These are phyloP conservation scores for Amanita subjunquillea DNA, from an alignment of 768 basidiomycete genomes.

Conservation along the genomic window DNA sequence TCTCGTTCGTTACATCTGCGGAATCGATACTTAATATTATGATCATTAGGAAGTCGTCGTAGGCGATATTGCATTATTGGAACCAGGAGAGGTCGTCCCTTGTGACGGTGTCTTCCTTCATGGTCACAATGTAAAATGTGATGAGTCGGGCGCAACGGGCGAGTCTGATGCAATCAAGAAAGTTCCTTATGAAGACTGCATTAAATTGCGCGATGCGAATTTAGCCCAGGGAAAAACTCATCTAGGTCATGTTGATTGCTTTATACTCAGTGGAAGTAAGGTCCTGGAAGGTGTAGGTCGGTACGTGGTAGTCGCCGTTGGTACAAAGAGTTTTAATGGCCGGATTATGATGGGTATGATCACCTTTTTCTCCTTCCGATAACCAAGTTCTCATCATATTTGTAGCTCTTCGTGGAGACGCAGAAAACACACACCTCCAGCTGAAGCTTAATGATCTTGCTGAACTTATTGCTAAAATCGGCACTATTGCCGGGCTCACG, in stretches of 20 bases:
- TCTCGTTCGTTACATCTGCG: background rate
- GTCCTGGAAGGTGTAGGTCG: constrained; percentile 90
- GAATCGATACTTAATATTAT: constrained; percentile 10
- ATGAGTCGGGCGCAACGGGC: constrained; percentile 94
- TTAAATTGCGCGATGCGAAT: constrained; percentile 35
- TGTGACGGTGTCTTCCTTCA: constrained; percentile 92
- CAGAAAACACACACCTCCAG: constrained; percentile 89
- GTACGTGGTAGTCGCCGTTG: constrained; percentile 90
- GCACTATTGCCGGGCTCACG: constrained; percentile 68
- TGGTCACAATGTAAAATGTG: constrained; percentile 91
- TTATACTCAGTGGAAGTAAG: constrained; percentile 85
- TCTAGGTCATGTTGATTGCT: constrained; percentile 73
- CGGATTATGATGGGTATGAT: constrained; percentile 92
- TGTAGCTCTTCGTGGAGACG: constrained; percentile 74
- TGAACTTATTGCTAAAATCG: constrained; percentile 89
- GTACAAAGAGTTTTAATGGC: constrained; percentile 89
- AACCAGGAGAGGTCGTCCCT: constrained; percentile 93
- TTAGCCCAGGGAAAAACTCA: constrained; percentile 16
- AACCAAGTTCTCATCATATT: background rate
- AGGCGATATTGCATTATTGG: constrained; percentile 84
- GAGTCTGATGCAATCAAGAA: constrained; percentile 96
- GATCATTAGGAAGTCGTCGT: constrained; percentile 72
- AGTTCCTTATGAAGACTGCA: constrained; percentile 62
- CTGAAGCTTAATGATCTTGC: constrained; percentile 90
- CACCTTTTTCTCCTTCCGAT: background rate